Evolutionary conservation across 257 asterid species (phyloP).

Genomic region (Ajuga chamaepitys): DNA sequence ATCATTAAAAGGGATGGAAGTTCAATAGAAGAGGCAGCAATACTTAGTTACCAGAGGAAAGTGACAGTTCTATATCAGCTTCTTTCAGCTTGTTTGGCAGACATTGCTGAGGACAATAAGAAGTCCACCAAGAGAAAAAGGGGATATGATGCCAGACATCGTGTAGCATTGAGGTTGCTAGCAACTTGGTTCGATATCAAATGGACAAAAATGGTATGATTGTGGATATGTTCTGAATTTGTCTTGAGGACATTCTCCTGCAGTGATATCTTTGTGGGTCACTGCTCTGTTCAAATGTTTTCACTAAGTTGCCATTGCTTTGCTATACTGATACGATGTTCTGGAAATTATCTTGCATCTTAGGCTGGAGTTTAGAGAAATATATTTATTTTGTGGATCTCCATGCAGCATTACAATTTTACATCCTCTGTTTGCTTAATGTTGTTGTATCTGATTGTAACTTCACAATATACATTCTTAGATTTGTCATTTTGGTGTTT

Average conservation of each 20-base stretch:
- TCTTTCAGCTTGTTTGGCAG: conserved; percentile 82
- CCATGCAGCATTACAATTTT: neutral
- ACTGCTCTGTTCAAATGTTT: neutral
- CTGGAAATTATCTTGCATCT: neutral
- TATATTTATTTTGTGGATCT: neutral
- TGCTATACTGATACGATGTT: neutral
- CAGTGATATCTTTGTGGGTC: neutral
- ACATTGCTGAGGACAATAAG: conserved; percentile 44
- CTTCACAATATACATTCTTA: neutral
- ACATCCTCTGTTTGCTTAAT: neutral
- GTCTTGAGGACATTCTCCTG: neutral
- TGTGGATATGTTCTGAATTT: neutral
- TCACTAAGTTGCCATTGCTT: neutral
- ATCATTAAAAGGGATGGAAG: conserved; percentile 39
- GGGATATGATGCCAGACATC: conserved; percentile 94
- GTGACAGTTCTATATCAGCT: conserved; percentile 69
- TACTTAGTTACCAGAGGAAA: conserved; percentile 61
- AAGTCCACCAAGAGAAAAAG: conserved; percentile 42
- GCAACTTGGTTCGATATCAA: conserved; percentile 83
- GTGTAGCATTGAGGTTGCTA: conserved; percentile 78
- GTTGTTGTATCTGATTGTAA: neutral
- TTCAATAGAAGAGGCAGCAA: conserved; percentile 49
- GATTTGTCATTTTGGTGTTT: neutral
- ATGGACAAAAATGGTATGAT: conserved; percentile 78
- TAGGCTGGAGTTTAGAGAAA: neutral